Base-by-base conservation (phyloP, 257 asterid species). In the Eucommia ulmoides region DNA sequence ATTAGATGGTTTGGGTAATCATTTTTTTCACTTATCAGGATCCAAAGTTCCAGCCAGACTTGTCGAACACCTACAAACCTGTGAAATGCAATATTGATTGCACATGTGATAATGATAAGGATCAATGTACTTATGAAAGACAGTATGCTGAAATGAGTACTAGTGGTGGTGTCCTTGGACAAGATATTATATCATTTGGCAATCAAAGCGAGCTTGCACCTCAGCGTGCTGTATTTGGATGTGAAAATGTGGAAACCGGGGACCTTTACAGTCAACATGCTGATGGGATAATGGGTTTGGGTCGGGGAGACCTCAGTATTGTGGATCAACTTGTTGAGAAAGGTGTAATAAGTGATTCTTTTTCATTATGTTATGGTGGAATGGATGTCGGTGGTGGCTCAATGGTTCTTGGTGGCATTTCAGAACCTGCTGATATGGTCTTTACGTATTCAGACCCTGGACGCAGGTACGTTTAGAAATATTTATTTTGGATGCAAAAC, bases 351-450 rank as follows among this genome's bases (percentile, higher is more conserved):
- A 69, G 79, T 53, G 92, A 91, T 73, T 83, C 96, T 15, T 91
- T 91, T 75, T 86, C 98, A 29, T 73, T 91, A 53, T 91, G 98
- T 65, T 91, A 91, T 23, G 98, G 98, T 54, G 98, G 98, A 50
- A 91, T 91, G 98, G 96, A 91, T 76, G 67, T 91, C 51, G 96
- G 98, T 53, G 96, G 96, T 23, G 98, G 98, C 52, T 85, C 89
- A 33, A 91, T 91, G 98, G 98, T 91, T 75, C 94, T 91, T 66
- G 98, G 98, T 53, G 86, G 78, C 55, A 77, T 86, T 71, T 54
- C 86, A 53, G 58, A 83, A 45, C 96, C 96, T 65, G 61, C 66
- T 41, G 89, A 75, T 61, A 83, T 91, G 98, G 78, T 81, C 51
- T 86, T 80, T 69, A 64, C 88, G 65, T 81, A 29, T 59, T 86